These are phyloP conservation scores for Nevesoporus exiguus DNA, from an alignment of 768 basidiomycete genomes.

Conservation along the genomic window DNA sequence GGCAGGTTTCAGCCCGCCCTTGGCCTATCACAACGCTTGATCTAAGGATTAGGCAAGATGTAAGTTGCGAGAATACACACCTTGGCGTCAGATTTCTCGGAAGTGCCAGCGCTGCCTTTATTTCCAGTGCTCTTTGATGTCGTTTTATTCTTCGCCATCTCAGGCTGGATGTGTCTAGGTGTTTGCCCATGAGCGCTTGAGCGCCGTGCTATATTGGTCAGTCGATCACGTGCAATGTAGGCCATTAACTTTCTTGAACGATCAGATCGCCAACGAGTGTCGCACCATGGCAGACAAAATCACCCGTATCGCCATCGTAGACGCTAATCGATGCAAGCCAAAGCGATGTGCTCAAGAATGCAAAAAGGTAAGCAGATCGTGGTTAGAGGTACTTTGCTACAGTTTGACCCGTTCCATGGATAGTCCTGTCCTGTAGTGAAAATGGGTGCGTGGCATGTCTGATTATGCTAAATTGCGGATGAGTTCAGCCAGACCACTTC, in stretches of 20 bases:
- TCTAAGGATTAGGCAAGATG: not conserved
- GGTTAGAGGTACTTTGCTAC: slow-evolving; percentile 2
- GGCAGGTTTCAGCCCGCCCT: slow-evolving; percentile 68
- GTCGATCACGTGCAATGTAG: slow-evolving; percentile 17
- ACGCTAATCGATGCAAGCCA: slow-evolving; percentile 90
- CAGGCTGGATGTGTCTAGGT: not conserved
- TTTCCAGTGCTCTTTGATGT: slow-evolving; percentile 18
- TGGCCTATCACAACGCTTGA: slow-evolving; percentile 35
- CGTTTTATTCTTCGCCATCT: slow-evolving; percentile 31
- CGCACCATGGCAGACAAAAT: slow-evolving; percentile 84
- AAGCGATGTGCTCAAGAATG: slow-evolving; percentile 98
- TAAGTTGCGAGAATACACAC: slow-evolving; percentile 10
- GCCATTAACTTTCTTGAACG: too few species aligned
- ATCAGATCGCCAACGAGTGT: slow-evolving; percentile 5
- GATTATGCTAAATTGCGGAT: not conserved
- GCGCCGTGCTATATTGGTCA: slow-evolving; percentile 4
- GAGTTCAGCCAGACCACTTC: not conserved
- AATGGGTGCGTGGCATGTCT: slow-evolving; percentile 64
- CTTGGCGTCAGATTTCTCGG: slow-evolving; percentile 24
- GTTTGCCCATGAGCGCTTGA: not conserved
- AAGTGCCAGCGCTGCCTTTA: slow-evolving; percentile 13
- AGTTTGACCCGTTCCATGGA: slow-evolving; percentile 7
- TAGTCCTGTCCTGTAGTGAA: slow-evolving; percentile 95
- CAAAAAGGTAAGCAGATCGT: slow-evolving; percentile 66
- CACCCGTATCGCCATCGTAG: slow-evolving; percentile 95